A percentile compares a stretch with the other conserved stretches of the same genome.
Evolutionary conservation across 2,329 filamentous ascomycete genomes (phyloP).

Genomic region (Neobulgaria alba): DNA sequence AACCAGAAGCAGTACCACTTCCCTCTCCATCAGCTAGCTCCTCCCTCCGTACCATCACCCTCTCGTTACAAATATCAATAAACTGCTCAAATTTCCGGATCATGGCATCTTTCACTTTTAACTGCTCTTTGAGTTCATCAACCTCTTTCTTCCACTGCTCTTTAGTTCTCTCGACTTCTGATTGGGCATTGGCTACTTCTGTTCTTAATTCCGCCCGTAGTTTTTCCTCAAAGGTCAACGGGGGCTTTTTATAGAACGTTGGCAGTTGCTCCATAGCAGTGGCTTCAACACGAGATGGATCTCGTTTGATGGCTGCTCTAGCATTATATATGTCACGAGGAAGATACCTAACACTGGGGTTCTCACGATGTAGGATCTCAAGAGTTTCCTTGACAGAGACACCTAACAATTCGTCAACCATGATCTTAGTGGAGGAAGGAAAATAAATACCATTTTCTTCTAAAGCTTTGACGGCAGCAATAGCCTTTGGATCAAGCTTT

Average conservation of each 20-base stretch:
- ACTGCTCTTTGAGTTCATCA: conserved; percentile 46
- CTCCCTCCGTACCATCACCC: conserved; percentile 55
- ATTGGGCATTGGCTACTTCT: conserved; percentile 49
- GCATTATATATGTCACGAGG: conserved; percentile 61
- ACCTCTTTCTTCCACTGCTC: conserved; percentile 49
- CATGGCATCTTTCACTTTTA: conserved; percentile 54
- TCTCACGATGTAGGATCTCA: conserved; percentile 54
- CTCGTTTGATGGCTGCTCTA: conserved; percentile 56
- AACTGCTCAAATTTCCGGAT: conserved; percentile 61
- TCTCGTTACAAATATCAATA: conserved; percentile 59
- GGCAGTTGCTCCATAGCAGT: conserved; percentile 50
- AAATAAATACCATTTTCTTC: conserved; percentile 52
- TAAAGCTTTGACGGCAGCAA: conserved; percentile 56
- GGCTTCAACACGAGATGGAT: conserved; percentile 53
- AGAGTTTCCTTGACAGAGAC: conserved; percentile 58
- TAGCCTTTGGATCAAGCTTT: conserved; percentile 59
- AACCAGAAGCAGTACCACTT: conserved; percentile 12
- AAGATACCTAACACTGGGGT: conserved; percentile 54
- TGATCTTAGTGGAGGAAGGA: neutral
- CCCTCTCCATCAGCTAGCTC: conserved; percentile 34
- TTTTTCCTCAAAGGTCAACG: conserved; percentile 53
- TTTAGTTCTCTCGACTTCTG: conserved; percentile 49
- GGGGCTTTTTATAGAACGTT: conserved; percentile 58
- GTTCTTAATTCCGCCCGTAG: conserved; percentile 53
- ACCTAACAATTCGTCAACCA: conserved; percentile 38